phyloP scores from a whole-genome alignment of 768 basidiomycete species.

The Chalciporus chontae region DNA sequence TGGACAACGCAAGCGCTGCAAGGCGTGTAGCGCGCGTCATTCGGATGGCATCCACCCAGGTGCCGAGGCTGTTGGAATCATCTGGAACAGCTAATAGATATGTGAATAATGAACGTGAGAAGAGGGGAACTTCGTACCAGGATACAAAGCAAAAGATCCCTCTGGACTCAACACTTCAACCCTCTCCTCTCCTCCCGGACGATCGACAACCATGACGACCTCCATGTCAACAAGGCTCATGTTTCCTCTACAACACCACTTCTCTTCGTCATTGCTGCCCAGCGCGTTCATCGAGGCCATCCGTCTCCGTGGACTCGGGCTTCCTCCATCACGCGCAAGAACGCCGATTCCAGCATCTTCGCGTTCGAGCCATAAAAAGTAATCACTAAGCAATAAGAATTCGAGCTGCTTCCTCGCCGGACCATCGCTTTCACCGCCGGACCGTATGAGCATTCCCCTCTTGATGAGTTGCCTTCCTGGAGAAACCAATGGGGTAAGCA shows the following conservation, averaged over 20 bases:
- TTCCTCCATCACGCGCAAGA: constrained; percentile 16
- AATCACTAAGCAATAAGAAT: constrained; percentile 82
- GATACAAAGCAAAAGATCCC: constrained; percentile 72
- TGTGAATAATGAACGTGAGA: neutral
- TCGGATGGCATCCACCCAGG: constrained; percentile 67
- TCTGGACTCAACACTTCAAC: constrained; percentile 78
- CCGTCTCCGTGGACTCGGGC: constrained; percentile 16
- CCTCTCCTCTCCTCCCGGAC: constrained; percentile 44
- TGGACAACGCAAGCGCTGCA: constrained; percentile 63
- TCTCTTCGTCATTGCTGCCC: constrained; percentile 49
- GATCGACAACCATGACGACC: constrained; percentile 51
- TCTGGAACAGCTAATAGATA: neutral
- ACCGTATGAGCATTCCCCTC: constrained; percentile 58
- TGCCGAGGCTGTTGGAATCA: constrained; percentile 35
- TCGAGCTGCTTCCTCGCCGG: constrained; percentile 43
- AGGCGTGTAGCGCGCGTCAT: constrained; percentile 69
- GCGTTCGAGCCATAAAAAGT: constrained; percentile 69
- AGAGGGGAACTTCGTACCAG: constrained; percentile 40
- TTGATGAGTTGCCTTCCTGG: constrained; percentile 81
- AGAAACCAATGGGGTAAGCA: constrained; percentile 69
- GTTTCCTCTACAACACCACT: constrained; percentile 71
- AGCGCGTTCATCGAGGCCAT: constrained; percentile 17
- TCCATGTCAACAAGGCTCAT: constrained; percentile 72
- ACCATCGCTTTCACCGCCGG: constrained; percentile 41
- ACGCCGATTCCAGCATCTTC: constrained; percentile 36